Percentiles rank a stretch among this genome's conserved stretches.
Conservation (phyloP, 805 yeast genomes). For the Barnettozyma sp. region DNA sequence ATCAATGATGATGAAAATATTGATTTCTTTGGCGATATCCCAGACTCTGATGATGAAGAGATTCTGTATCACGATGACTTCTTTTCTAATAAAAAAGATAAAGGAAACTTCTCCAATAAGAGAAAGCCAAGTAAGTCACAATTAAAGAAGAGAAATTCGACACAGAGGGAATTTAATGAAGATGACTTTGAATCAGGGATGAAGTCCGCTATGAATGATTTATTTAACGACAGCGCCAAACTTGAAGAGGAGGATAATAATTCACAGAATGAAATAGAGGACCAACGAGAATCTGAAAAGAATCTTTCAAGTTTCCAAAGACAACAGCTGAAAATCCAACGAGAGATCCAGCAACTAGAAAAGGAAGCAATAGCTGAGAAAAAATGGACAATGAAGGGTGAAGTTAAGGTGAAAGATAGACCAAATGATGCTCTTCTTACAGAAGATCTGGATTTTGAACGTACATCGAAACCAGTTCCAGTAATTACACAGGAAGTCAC, state of each 20-base stretch:
- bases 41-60: constrained; percentile 44
- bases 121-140: neutral
- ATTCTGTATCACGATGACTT: constrained; percentile 41
- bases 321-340: constrained; percentile 69
- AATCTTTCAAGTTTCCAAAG: constrained; percentile 71
- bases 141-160: constrained; percentile 26
- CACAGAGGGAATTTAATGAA: constrained; percentile 43
- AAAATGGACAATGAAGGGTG: constrained; percentile 94
- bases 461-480: constrained; percentile 94
- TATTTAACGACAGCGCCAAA: constrained; percentile 40
- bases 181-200: constrained; percentile 57
- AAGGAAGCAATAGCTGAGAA: constrained; percentile 85
- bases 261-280: constrained; percentile 32
- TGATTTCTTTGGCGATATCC: constrained; percentile 45
- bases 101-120: constrained; percentile 5
- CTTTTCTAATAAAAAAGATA: constrained; percentile 38
- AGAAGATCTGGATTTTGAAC: constrained; percentile 82
- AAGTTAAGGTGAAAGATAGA: constrained; percentile 72
- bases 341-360: constrained; percentile 74
- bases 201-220: constrained; percentile 39
- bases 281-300: constrained; percentile 22
- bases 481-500: constrained; percentile 87
- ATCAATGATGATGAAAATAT: constrained; percentile 37
- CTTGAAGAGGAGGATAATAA: constrained; percentile 19
- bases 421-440: constrained; percentile 79